Evolutionary conservation across 768 basidiomycete genomes (phyloP).

Genomic region (Lactarius evosmus): DNA sequence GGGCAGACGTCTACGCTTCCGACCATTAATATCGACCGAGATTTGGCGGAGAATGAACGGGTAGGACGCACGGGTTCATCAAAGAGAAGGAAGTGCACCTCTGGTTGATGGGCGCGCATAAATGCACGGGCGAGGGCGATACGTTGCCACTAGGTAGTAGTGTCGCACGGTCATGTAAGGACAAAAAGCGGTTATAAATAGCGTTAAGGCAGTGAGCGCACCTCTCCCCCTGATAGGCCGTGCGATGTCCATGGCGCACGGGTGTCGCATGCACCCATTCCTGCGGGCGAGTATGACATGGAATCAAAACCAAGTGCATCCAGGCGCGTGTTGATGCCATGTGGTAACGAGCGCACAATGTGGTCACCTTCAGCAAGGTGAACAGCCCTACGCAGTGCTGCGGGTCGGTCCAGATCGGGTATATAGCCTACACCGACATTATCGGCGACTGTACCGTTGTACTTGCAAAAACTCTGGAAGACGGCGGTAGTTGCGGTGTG

Average conservation of each 20-base stretch:
- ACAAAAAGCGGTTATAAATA: conserved; percentile 1
- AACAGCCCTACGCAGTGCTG: conserved; percentile 62
- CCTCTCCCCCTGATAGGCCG: conserved; percentile 83
- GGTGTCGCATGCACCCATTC: conserved; percentile 38
- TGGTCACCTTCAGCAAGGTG: conserved; percentile 66
- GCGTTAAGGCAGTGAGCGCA: conserved; percentile 35
- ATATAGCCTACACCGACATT: conserved; percentile 86
- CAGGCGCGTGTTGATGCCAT: conserved; percentile 70
- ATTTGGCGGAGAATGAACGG: conserved; percentile 3
- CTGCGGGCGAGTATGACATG: conserved; percentile 37
- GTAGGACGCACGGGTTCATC: conserved; percentile 69
- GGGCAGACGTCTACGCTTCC: conserved; percentile 61
- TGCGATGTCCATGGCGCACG: conserved; percentile 45
- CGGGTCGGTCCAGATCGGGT: conserved; percentile 52
- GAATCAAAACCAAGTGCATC: conserved; percentile 59
- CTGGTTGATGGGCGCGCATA: conserved; percentile 73
- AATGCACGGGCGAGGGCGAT: conserved; percentile 85
- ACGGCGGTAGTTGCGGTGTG: conserved; percentile 76
- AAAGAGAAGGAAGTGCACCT: conserved; percentile 75
- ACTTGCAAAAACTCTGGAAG: conserved; percentile 84
- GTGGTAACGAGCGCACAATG: conserved; percentile 62
- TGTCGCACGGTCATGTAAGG: conserved; percentile 15
- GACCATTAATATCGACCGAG: conserved; percentile 3
- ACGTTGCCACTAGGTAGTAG: conserved; percentile 67
- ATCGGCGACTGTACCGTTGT: conserved; percentile 70